Evolutionary conservation across 2,329 filamentous ascomycete genomes (phyloP).

Genomic region (Colletotrichum falcatum): DNA sequence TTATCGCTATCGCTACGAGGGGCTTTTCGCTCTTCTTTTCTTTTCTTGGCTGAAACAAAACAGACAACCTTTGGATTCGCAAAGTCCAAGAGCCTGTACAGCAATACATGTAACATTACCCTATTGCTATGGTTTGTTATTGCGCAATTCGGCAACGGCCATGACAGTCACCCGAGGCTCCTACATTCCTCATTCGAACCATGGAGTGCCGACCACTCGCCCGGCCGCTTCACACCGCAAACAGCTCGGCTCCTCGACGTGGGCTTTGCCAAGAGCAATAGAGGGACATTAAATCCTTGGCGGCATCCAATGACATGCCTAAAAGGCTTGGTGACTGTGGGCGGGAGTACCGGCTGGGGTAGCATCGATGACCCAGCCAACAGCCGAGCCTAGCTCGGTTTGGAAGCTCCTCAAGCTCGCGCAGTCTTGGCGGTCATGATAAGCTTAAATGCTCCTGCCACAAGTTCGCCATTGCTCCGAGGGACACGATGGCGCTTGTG

Average conservation of each 20-base stretch:
- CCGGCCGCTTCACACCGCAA: background rate
- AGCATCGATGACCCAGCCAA: constrained; percentile 14
- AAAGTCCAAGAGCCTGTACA: background rate
- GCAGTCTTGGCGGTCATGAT: constrained; percentile 39
- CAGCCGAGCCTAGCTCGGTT: constrained; percentile 36
- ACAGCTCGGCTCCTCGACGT: constrained; percentile 1
- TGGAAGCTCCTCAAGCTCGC: constrained; percentile 33
- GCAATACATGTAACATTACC: background rate
- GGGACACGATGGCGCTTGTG: background rate
- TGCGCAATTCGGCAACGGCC: background rate
- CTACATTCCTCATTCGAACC: background rate
- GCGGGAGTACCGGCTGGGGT: constrained; percentile 34
- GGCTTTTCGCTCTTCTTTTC: background rate
- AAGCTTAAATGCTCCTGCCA: constrained; percentile 42
- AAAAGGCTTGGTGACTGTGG: background rate
- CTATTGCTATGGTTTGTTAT: no score
- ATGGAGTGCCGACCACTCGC: background rate
- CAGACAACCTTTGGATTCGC: background rate
- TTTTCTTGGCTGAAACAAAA: background rate
- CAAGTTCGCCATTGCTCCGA: constrained; percentile 36
- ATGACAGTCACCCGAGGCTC: background rate
- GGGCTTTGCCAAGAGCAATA: constrained; percentile 25
- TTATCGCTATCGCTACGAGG: no score
- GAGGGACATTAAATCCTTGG: constrained; percentile 20
- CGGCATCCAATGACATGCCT: constrained; percentile 17